Evolutionary conservation across 306 rosid genomes (phyloP).

Genomic region (Dalbergia cultrata): DNA sequence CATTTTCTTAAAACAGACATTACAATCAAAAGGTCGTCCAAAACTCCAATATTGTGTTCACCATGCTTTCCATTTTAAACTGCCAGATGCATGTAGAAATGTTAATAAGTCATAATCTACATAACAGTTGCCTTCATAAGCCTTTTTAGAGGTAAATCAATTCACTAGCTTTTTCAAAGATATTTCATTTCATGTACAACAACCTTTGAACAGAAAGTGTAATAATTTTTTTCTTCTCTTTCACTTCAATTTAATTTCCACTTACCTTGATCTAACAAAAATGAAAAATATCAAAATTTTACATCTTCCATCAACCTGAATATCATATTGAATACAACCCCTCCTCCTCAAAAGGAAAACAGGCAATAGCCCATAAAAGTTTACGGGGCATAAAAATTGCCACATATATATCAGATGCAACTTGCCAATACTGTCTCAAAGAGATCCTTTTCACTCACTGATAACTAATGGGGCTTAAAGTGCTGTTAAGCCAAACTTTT

Average conservation of each 20-base stretch:
- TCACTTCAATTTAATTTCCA: slow-evolving; percentile 4
- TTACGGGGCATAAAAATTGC: background rate
- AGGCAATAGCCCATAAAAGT: background rate
- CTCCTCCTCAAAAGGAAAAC: background rate
- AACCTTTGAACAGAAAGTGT: slow-evolving; percentile 23
- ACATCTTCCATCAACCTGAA: slow-evolving; percentile 22
- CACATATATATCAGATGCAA: background rate
- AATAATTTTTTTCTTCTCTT: slow-evolving; percentile 17
- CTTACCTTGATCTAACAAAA: slow-evolving; percentile 11
- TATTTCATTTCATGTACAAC: slow-evolving; percentile 22
- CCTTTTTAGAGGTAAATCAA: slow-evolving; percentile 27
- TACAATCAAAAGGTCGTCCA: slow-evolving; percentile 31
- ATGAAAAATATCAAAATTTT: background rate
- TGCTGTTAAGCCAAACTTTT: slow-evolving; percentile 21
- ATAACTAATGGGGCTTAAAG: slow-evolving; percentile 3
- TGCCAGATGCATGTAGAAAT: slow-evolving; percentile 2
- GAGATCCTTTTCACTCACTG: background rate
- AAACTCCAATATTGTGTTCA: slow-evolving; percentile 5
- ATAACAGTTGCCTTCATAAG: slow-evolving; percentile 25
- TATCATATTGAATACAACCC: background rate
- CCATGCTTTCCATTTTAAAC: slow-evolving; percentile 25
- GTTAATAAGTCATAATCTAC: slow-evolving; percentile 34
- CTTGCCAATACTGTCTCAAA: too few species aligned
- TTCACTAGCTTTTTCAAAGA: slow-evolving; percentile 29
- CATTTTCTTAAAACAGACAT: slow-evolving; percentile 11